These are phyloP conservation scores for Vigna reflexopilosa DNA, from an alignment of 306 rosid species.

Conservation along the genomic window DNA sequence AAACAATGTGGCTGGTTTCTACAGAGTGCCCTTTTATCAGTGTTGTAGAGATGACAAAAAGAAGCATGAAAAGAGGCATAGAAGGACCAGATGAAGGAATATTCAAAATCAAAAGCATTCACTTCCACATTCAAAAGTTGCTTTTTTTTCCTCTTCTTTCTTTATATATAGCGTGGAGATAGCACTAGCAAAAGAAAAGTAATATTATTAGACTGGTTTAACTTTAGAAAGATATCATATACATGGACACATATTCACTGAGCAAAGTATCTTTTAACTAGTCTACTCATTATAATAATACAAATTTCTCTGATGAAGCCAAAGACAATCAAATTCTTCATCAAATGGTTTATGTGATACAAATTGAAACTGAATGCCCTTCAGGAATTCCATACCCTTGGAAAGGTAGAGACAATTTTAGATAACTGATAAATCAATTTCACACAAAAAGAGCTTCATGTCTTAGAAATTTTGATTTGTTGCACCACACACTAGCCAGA, in stretches of 20 bases:
- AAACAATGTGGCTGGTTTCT: too few relatives aligned
- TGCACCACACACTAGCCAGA: not conserved
- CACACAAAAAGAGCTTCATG: not conserved
- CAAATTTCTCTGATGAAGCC: slow-evolving; percentile 6
- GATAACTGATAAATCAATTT: slow-evolving; percentile 2
- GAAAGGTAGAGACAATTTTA: not conserved
- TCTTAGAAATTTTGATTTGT: slow-evolving; percentile 10
- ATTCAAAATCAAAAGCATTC: slow-evolving; percentile 44
- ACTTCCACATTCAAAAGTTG: slow-evolving; percentile 50
- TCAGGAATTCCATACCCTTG: not conserved
- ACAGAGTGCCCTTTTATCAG: slow-evolving; percentile 36
- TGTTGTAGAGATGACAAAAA: slow-evolving; percentile 33
- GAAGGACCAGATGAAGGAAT: slow-evolving; percentile 20
- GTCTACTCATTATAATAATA: slow-evolving; percentile 5
- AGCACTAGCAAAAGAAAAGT: slow-evolving; percentile 29
- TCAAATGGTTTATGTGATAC: not conserved
- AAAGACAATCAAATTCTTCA: not conserved
- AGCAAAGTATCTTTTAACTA: slow-evolving; percentile 16
- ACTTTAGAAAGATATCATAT: not conserved
- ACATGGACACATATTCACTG: not conserved
- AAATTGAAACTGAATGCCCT: not conserved
- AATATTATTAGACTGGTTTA: not conserved
- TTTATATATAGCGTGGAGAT: slow-evolving; percentile 10
- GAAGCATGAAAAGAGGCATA: slow-evolving; percentile 11
- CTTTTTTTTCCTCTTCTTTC: slow-evolving; percentile 16